A percentile compares a stretch with the other conserved stretches of the same genome.
Evolutionary conservation across 2,329 filamentous ascomycete genomes (phyloP).

Genomic region (Aspergillus floridensis): DNA sequence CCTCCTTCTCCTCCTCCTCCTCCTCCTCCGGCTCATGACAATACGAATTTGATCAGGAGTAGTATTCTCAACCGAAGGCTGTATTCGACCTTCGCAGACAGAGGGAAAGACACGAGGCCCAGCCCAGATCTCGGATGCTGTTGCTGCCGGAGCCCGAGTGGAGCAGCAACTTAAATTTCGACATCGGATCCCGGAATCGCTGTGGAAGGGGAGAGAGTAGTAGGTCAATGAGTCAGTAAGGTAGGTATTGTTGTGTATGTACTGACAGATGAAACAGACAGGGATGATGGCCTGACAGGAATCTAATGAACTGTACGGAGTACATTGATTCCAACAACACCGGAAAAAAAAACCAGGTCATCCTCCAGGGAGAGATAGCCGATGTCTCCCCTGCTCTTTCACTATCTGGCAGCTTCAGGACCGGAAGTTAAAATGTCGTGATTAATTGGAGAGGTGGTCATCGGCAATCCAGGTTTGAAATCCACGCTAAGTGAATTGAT

Average conservation of each 20-base stretch:
- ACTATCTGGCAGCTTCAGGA: background rate
- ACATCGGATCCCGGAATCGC: background rate
- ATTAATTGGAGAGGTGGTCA: background rate
- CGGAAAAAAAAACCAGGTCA: no score
- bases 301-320: no score
- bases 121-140: conserved; percentile 22
- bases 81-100: no score
- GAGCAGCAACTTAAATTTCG: conserved; percentile 11
- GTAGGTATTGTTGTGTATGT: background rate
- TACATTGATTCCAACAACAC: no score
- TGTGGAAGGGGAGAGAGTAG: background rate
- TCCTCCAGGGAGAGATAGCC: background rate
- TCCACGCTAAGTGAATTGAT: background rate
- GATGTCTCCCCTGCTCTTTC: background rate
- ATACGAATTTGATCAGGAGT: background rate
- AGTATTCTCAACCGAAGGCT: no score
- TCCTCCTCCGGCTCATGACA: background rate
- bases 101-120: conserved; percentile 10
- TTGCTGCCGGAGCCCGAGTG: conserved; percentile 19
- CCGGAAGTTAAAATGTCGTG: conserved; percentile 5
- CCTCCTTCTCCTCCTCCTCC: background rate
- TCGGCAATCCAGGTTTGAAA: conserved; percentile 6
- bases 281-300: background rate
- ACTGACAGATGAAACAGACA: background rate
- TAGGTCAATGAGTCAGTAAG: background rate